phyloP scores from a whole-genome alignment of 768 basidiomycete genomes.

The Chalciporus chontae region DNA sequence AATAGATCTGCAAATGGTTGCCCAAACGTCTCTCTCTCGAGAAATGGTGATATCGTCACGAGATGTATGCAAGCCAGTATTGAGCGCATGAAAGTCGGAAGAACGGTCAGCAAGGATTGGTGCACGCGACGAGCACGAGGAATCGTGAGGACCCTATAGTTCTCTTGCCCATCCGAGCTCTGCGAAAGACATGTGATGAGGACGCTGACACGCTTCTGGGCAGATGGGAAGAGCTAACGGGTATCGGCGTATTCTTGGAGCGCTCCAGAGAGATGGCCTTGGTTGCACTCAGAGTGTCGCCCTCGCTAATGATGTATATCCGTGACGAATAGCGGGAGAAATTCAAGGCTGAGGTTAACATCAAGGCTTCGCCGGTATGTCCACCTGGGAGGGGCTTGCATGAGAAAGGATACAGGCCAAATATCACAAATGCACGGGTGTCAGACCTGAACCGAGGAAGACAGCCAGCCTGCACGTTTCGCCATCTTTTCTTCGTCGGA shows the following conservation, averaged over 20 bases:
- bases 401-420: constrained; percentile 2
- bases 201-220: not conserved
- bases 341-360: constrained; percentile 68
- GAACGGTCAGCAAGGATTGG: constrained; percentile 70
- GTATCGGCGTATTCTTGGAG: constrained; percentile 1
- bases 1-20: constrained; percentile 65
- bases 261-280: constrained; percentile 69
- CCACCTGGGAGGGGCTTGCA: constrained; percentile 57
- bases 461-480: constrained; percentile 60
- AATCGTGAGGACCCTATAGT: constrained; percentile 58
- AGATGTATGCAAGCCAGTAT: constrained; percentile 59
- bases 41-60: constrained; percentile 52
- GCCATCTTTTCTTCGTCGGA: constrained; percentile 8
- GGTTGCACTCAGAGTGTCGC: constrained; percentile 71
- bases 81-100: constrained; percentile 60
- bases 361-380: constrained; percentile 86
- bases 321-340: constrained; percentile 72
- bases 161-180: constrained; percentile 1
- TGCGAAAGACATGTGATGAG: constrained; percentile 9
- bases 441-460: constrained; percentile 87
- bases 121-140: constrained; percentile 88
- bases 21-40: constrained; percentile 18
- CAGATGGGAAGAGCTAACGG: constrained; percentile 14
- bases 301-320: constrained; percentile 78
- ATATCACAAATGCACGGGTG: constrained; percentile 4